Conservation (phyloP, 192 early-diverging fungal genomes). For the Coemansia sp. region DNA sequence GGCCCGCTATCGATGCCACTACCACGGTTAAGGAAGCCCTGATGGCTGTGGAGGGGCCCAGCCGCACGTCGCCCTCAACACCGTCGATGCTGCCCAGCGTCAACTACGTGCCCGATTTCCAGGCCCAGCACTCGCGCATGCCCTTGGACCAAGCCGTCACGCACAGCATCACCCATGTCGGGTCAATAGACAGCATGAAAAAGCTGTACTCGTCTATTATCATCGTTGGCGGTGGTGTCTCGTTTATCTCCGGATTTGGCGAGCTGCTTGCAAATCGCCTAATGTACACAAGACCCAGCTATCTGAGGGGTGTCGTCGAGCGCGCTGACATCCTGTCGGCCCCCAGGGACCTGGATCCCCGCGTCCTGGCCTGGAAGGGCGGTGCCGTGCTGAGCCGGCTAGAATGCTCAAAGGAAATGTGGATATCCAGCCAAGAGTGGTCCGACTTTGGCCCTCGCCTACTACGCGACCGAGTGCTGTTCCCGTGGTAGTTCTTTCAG, state of each 20-base stretch:
- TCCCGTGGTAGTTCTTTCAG: conserved; percentile 57
- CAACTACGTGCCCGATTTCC: conserved; percentile 29
- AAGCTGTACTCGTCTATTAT: conserved; percentile 77
- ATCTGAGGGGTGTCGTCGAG: conserved; percentile 40
- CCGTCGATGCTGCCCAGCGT: conserved; percentile 12
- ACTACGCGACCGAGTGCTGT: conserved; percentile 63
- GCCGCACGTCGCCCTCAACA: conserved; percentile 13
- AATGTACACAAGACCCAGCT: conserved; percentile 36
- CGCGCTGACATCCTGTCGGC: conserved; percentile 69
- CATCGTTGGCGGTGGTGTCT: conserved; percentile 80
- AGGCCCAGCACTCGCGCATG: conserved; percentile 39
- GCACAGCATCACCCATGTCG: conserved; percentile 63
- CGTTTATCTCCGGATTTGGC: conserved; percentile 63
- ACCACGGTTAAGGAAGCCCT: conserved; percentile 4
- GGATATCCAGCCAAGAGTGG: conserved; percentile 76
- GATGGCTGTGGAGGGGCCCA: neutral
- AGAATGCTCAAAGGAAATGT: conserved; percentile 76
- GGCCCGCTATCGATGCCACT: neutral
- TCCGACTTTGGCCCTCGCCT: conserved; percentile 62
- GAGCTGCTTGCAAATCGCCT: conserved; percentile 34
- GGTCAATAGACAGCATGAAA: conserved; percentile 67
- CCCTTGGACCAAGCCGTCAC: conserved; percentile 70
- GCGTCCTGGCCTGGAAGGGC: conserved; percentile 86
- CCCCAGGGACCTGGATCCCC: conserved; percentile 80
- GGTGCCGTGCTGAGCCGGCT: conserved; percentile 74